Percentiles rank a stretch among this genome's conserved stretches.
Evolutionary conservation across 2,329 filamentous ascomycete species (phyloP).

Genomic region (Graphilbum fragrans): DNA sequence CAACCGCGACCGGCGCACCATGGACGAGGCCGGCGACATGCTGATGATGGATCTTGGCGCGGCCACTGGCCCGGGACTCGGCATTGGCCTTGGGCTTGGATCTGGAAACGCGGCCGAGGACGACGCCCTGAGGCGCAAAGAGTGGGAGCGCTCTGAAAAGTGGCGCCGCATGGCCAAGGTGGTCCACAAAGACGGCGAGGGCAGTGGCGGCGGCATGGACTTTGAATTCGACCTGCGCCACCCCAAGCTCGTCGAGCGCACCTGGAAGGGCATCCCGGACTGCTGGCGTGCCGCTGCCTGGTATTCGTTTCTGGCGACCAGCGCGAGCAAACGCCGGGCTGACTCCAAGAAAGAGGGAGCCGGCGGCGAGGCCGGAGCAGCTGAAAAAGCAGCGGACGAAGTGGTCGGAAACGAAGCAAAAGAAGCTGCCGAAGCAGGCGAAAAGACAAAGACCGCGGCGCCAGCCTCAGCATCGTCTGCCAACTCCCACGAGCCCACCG

Average conservation of each 20-base stretch:
- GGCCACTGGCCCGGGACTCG: conserved; percentile 16
- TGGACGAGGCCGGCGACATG: conserved; percentile 58
- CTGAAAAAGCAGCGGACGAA: conserved; percentile 16
- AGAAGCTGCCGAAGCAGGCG: neutral
- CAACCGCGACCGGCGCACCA: conserved; percentile 46
- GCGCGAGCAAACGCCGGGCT: conserved; percentile 39
- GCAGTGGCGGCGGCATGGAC: conserved; percentile 32
- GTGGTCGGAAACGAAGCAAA: neutral
- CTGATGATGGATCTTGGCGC: conserved; percentile 38
- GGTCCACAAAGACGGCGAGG: conserved; percentile 21
- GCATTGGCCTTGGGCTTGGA: conserved; percentile 20
- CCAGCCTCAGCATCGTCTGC: too few relatives aligned
- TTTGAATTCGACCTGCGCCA: conserved; percentile 73
- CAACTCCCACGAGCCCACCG: neutral
- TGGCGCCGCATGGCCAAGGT: conserved; percentile 56
- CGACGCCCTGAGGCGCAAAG: conserved; percentile 47
- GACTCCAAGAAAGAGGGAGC: neutral
- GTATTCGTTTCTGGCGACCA: conserved; percentile 80
- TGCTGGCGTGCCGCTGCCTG: conserved; percentile 88
- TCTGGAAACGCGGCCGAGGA: conserved; percentile 44
- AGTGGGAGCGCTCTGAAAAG: conserved; percentile 51
- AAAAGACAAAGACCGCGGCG: too few relatives aligned
- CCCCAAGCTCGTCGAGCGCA: conserved; percentile 77
- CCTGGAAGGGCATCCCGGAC: conserved; percentile 97
- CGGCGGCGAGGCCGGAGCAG: neutral